Percentiles rank a stretch among this genome's conserved stretches.
phyloP scores from a whole-genome alignment of 495 filamentous ascomycete species.

The Podospora bellae-mahoneyi region DNA sequence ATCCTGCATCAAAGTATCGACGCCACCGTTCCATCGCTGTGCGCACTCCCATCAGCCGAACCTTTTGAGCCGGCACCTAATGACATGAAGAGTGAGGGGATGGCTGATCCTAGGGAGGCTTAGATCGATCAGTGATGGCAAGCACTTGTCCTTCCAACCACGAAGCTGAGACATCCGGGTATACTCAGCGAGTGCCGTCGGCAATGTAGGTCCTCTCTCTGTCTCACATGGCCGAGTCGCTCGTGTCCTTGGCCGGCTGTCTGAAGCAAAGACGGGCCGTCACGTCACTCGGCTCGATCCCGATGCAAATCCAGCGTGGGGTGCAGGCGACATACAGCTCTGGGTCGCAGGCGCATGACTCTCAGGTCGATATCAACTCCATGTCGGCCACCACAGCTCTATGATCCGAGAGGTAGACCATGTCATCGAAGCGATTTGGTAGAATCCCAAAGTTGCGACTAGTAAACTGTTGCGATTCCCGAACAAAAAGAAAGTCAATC shows the following conservation, averaged over 20 bases:
- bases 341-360: background rate
- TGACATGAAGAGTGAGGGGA: background rate
- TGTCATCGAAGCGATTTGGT: slow-evolving; percentile 61
- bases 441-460: slow-evolving; percentile 55
- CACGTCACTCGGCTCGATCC: background rate
- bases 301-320: slow-evolving; percentile 4
- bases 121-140: slow-evolving; percentile 6
- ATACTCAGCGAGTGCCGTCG: background rate
- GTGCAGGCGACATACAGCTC: background rate
- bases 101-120: background rate
- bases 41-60: background rate
- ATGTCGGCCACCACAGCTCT: slow-evolving; percentile 69
- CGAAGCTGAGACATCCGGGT: background rate
- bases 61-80: background rate
- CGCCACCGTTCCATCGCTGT: slow-evolving; percentile 6
- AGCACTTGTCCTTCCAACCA: slow-evolving; percentile 1
- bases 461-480: slow-evolving; percentile 11
- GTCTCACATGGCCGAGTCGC: background rate
- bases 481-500: slow-evolving; percentile 37
- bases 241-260: slow-evolving; percentile 3
- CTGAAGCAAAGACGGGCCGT: background rate
- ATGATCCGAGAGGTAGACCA: slow-evolving; percentile 71
- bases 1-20: slow-evolving; percentile 8
- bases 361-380: background rate
- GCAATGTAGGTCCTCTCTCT: background rate